Conservation (phyloP, 768 basidiomycete genomes). For the Asterophora lycoperdoides region DNA sequence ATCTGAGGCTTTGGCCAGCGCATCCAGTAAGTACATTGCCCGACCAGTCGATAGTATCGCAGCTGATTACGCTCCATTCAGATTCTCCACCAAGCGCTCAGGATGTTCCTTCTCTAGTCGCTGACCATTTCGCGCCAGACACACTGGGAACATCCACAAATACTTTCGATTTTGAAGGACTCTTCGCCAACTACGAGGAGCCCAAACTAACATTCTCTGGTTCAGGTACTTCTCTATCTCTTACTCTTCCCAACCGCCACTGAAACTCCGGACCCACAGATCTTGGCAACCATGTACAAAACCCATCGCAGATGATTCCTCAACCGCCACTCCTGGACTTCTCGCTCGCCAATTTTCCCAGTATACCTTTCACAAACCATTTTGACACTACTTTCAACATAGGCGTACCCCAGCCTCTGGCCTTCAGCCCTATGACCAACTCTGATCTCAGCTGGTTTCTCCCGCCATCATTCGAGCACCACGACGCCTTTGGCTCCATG, state of each 20-base stretch:
- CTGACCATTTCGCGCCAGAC: not conserved
- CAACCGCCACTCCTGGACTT: conserved; percentile 3
- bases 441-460: not conserved
- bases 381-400: not conserved
- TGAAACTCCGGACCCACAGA: not conserved
- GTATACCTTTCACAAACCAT: not conserved
- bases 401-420: not conserved
- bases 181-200: conserved; percentile 10
- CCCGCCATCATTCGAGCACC: not conserved
- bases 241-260: not conserved
- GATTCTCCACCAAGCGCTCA: not conserved
- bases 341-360: conserved; percentile 3
- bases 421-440: not conserved
- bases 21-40: not conserved
- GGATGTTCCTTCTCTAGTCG: not conserved
- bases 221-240: not conserved
- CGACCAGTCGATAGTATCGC: not conserved
- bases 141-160: not conserved
- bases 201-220: not conserved
- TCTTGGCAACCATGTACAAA: not conserved
- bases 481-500: not conserved
- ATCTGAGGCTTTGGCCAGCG: not conserved
- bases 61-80: not conserved
- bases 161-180: conserved; percentile 5
- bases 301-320: not conserved